Evolutionary conservation across 208 protist species (phyloP).

Genomic region (Trypanosoma scelopori): DNA sequence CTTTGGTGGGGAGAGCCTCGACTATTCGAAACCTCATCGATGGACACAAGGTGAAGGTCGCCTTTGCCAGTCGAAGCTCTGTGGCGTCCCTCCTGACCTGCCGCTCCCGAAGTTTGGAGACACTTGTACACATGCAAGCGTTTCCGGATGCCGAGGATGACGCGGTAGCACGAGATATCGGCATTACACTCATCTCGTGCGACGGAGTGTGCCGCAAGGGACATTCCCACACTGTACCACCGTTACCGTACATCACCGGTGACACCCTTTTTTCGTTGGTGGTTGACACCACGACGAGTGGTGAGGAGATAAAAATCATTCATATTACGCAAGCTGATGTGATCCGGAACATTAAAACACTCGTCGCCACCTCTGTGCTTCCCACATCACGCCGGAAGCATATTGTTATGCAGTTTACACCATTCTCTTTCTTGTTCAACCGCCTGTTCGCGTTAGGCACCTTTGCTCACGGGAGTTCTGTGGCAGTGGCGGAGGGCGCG

Average conservation of each 20-base stretch:
- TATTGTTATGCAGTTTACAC: slow-evolving; percentile 73
- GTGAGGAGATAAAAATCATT: slow-evolving; percentile 32
- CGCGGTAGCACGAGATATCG: slow-evolving; percentile 69
- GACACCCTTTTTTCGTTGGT: slow-evolving; percentile 59
- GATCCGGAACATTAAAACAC: slow-evolving; percentile 58
- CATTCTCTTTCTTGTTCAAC: slow-evolving; percentile 72
- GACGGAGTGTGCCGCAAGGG: slow-evolving; percentile 66
- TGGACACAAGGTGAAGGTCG: slow-evolving; percentile 68
- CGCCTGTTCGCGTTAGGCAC: slow-evolving; percentile 73
- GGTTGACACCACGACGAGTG: slow-evolving; percentile 44
- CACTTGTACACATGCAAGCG: slow-evolving; percentile 64
- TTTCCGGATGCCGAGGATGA: slow-evolving; percentile 57
- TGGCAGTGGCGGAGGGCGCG: slow-evolving; percentile 48
- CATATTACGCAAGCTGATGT: slow-evolving; percentile 69
- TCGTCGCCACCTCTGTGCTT: slow-evolving; percentile 61
- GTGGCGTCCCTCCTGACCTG: slow-evolving; percentile 71
- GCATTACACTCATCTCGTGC: slow-evolving; percentile 71
- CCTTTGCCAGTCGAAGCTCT: slow-evolving; percentile 55
- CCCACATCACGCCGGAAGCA: slow-evolving; percentile 58
- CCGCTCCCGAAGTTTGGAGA: slow-evolving; percentile 75
- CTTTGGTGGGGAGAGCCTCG: slow-evolving; percentile 61
- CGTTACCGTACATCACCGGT: slow-evolving; percentile 9
- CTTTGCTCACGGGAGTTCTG: slow-evolving; percentile 67
- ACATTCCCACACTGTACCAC: slow-evolving; percentile 28
- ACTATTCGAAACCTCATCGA: slow-evolving; percentile 72